A percentile compares a stretch with the other conserved stretches of the same genome.
phyloP scores from a whole-genome alignment of 1,284 basidiomycete genomes.

The Cutaneotrichosporon sp. region DNA sequence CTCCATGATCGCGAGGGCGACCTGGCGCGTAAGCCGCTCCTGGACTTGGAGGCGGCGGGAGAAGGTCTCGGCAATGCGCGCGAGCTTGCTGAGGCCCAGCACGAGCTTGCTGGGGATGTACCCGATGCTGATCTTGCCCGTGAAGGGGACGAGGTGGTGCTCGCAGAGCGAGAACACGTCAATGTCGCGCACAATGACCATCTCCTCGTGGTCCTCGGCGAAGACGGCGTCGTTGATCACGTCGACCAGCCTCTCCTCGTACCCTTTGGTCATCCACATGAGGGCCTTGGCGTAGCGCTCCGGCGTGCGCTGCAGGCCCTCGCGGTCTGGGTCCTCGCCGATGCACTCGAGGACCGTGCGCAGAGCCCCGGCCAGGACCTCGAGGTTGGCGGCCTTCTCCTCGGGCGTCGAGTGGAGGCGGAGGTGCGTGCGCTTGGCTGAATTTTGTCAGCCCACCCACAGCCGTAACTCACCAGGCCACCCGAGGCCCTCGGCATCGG shows the following conservation, averaged over 20 bases:
- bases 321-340: conserved; percentile 94
- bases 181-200: conserved; percentile 98
- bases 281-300: conserved; percentile 96
- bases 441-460: neutral
- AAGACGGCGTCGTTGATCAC: conserved; percentile 99
- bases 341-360: conserved; percentile 94
- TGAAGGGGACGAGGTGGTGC: conserved; percentile 98
- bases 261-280: conserved; percentile 99
- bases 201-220: conserved; percentile 98
- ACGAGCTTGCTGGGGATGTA: conserved; percentile 98
- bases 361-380: conserved; percentile 79
- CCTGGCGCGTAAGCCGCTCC: conserved; percentile 96
- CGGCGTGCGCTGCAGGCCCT: conserved; percentile 87
- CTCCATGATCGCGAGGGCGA: conserved; percentile 95
- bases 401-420: conserved; percentile 75
- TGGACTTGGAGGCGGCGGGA: conserved; percentile 94
- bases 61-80: conserved; percentile 96
- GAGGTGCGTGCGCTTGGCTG: conserved; percentile 86
- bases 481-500: conserved; percentile 83
- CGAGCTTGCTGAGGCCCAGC: conserved; percentile 95
- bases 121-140: conserved; percentile 83
- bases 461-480: conserved; percentile 75
- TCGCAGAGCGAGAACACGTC: conserved; percentile 97
- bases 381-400: conserved; percentile 71
- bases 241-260: conserved; percentile 91